Percentiles rank a stretch among this genome's conserved stretches.
Conservation (phyloP, 371 early-diverging fungal genomes). For the Circinella minor region DNA sequence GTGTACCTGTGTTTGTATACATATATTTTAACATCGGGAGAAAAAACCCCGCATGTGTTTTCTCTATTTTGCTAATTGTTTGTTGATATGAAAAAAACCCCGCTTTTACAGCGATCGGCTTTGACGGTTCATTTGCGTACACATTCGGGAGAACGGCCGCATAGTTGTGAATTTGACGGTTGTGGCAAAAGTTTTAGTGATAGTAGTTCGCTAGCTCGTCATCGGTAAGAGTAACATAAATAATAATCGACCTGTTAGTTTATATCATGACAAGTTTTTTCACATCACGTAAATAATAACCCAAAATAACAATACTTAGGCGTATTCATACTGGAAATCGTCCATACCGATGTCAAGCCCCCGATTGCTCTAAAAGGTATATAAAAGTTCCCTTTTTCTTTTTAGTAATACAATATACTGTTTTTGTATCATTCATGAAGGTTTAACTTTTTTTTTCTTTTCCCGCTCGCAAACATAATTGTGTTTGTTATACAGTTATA, state of each 20-base stretch:
- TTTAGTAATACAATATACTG: background rate
- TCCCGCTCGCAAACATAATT: background rate
- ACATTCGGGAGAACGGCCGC: slow-evolving; percentile 82
- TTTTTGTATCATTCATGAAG: background rate
- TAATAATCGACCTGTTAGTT: background rate
- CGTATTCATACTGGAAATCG: slow-evolving; percentile 74
- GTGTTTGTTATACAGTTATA: slow-evolving; percentile 13
- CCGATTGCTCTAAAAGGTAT: slow-evolving; percentile 44
- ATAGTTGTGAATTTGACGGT: slow-evolving; percentile 66
- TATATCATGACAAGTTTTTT: slow-evolving; percentile 9
- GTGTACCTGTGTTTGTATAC: background rate
- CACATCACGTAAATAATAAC: background rate
- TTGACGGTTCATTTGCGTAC: slow-evolving; percentile 79
- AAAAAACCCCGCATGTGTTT: background rate
- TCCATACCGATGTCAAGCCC: slow-evolving; percentile 61
- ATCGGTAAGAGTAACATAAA: slow-evolving; percentile 25
- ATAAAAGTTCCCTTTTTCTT: slow-evolving; percentile 1
- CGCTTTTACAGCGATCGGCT: slow-evolving; percentile 66
- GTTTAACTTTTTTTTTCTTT: background rate
- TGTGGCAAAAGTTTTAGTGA: slow-evolving; percentile 67
- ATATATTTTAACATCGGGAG: background rate
- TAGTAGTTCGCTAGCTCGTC: slow-evolving; percentile 42
- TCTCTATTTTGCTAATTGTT: slow-evolving; percentile 5
- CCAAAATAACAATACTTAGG: slow-evolving; percentile 28
- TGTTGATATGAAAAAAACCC: slow-evolving; percentile 9